A percentile compares a stretch with the other conserved stretches of the same genome.
These are phyloP conservation scores for Clarireedia hainanense DNA, from an alignment of 2,329 filamentous ascomycete genomes.

Conservation along the genomic window DNA sequence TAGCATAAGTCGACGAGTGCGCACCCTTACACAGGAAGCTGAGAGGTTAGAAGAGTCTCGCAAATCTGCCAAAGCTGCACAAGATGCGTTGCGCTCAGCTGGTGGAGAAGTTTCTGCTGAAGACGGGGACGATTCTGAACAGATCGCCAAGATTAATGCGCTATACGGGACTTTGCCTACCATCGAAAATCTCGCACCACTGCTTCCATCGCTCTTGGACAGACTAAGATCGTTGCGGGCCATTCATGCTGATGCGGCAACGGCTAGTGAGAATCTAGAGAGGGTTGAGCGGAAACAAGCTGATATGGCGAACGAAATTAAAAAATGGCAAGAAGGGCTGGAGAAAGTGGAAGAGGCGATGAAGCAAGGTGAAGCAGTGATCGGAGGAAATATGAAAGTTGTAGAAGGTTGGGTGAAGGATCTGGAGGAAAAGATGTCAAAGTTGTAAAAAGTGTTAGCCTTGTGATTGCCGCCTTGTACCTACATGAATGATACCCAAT, in stretches of 20 bases:
- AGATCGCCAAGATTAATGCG: constrained; percentile 80
- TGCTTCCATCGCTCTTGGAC: constrained; percentile 79
- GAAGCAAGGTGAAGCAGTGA: constrained; percentile 57
- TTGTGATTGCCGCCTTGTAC: background rate
- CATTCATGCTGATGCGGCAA: constrained; percentile 81
- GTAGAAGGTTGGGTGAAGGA: constrained; percentile 86
- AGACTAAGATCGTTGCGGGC: constrained; percentile 74
- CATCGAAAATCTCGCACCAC: constrained; percentile 76
- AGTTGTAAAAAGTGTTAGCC: constrained; percentile 25
- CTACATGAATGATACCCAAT: constrained; percentile 10
- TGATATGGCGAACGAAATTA: constrained; percentile 76
- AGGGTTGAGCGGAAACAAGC: constrained; percentile 71
- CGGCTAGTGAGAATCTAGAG: constrained; percentile 68
- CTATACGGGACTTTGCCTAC: constrained; percentile 83
- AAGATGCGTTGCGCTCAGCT: constrained; percentile 47
- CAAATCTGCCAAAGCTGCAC: constrained; percentile 51
- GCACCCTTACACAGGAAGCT: constrained; percentile 63
- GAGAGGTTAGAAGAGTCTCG: constrained; percentile 61
- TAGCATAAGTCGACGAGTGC: constrained; percentile 60
- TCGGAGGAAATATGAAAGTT: constrained; percentile 74
- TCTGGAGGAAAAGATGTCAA: constrained; percentile 68
- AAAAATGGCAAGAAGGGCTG: constrained; percentile 76
- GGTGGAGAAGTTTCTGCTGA: constrained; percentile 31
- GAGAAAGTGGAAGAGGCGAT: constrained; percentile 72
- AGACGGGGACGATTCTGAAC: constrained; percentile 54